These are phyloP conservation scores for Psidium friedrichsthalianum DNA, from an alignment of 345 rosid genomes.

Conservation along the genomic window DNA sequence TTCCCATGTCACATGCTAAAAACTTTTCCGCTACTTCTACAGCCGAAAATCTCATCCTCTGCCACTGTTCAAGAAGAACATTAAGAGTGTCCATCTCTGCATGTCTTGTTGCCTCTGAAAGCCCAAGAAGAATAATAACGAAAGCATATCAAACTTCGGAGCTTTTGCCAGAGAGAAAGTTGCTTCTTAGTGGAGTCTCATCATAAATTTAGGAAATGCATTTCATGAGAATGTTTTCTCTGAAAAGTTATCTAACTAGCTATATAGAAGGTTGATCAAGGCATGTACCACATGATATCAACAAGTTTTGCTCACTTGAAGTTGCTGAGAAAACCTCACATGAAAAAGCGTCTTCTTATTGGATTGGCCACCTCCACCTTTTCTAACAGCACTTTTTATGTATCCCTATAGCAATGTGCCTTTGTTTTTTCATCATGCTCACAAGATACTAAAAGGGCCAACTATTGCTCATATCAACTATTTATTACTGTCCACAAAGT, in stretches of 20 bases:
- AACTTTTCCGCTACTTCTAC: no score
- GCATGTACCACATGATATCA: no score
- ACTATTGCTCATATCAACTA: background rate
- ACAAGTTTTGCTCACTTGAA: no score
- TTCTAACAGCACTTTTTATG: background rate
- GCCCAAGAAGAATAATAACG: background rate
- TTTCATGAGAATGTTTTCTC: background rate
- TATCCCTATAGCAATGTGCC: background rate
- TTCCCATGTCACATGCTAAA: no score
- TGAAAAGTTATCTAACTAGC: background rate
- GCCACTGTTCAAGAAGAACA: background rate
- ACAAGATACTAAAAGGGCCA: background rate
- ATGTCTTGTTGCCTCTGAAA: constrained; percentile 66
- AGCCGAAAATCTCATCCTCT: no score
- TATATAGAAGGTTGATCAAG: no score
- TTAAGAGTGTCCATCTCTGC: constrained; percentile 96
- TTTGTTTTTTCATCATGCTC: background rate
- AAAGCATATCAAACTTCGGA: background rate
- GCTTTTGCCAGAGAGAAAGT: background rate
- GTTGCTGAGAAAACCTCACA: no score
- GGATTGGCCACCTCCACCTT: no score
- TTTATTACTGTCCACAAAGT: background rate
- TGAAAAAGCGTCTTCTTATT: no score
- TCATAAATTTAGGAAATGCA: background rate
- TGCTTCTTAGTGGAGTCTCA: background rate